phyloP scores from a whole-genome alignment of 331 rosid species.

The Arachis monticola region DNA sequence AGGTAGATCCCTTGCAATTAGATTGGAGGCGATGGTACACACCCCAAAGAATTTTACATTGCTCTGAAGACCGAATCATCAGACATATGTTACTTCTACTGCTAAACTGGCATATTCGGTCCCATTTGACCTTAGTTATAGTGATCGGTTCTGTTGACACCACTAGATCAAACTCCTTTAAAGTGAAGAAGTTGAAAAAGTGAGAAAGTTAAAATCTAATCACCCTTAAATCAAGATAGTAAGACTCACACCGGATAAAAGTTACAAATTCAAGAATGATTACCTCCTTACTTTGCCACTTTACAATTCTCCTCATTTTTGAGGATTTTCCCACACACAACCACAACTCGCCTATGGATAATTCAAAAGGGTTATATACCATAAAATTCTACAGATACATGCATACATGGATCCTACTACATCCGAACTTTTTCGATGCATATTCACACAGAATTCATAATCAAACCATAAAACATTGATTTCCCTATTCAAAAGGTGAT shows the following conservation, averaged over 20 bases:
- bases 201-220: background rate
- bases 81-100: background rate
- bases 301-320: too few species aligned
- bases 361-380: conserved; percentile 19
- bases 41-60: background rate
- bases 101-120: background rate
- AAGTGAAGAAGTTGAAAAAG: too few species aligned
- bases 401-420: background rate
- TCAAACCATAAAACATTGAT: background rate
- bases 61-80: conserved; percentile 11
- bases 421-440: background rate
- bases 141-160: background rate
- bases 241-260: too few species aligned
- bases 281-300: too few species aligned
- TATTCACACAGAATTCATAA: conserved; percentile 1
- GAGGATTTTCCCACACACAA: background rate
- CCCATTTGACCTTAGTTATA: background rate
- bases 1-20: conserved; percentile 1
- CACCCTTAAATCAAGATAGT: background rate
- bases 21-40: background rate
- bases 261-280: too few species aligned
- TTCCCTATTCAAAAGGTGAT: conserved; percentile 7
- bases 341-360: conserved; percentile 2
- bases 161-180: too few species aligned
- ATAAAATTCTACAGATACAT: conserved; percentile 1